Percentiles rank a stretch among this genome's conserved stretches.
Conservation (phyloP, 305 asterid genomes). For the Withania somnifera region DNA sequence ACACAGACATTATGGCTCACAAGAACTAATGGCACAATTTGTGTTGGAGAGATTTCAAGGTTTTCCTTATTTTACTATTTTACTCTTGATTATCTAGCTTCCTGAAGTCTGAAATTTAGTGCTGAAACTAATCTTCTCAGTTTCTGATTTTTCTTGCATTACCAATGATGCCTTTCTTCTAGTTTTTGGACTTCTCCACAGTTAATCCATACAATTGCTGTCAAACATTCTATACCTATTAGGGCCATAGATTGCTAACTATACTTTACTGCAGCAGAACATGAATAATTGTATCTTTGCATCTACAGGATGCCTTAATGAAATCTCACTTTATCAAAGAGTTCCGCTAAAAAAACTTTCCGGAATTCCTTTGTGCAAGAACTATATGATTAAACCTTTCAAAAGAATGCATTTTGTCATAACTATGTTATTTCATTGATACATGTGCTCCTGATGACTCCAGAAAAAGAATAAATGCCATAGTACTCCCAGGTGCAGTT, state of each 20-base stretch:
- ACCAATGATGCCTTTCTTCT: not conserved
- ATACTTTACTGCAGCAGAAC: not conserved
- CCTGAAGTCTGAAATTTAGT: not conserved
- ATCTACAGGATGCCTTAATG: no score
- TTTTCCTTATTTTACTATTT: not conserved
- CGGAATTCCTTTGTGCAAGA: not conserved
- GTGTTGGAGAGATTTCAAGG: not conserved
- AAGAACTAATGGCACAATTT: not conserved
- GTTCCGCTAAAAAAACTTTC: not conserved
- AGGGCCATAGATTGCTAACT: not conserved
- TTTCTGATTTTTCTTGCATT: not conserved
- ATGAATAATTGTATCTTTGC: not conserved
- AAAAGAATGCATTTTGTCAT: not conserved
- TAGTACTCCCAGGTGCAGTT: not conserved
- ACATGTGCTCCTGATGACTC: not conserved
- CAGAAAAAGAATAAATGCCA: not conserved
- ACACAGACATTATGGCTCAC: not conserved
- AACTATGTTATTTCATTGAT: not conserved
- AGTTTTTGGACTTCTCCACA: not conserved
- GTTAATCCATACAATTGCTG: not conserved
- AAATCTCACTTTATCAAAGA: no score
- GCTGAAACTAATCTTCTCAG: not conserved
- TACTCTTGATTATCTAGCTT: not conserved
- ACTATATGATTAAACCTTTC: not conserved
- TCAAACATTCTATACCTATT: not conserved